phyloP scores from a whole-genome alignment of 228 moss, liverwort and hornwort species.

The Sphagnum fallax region DNA sequence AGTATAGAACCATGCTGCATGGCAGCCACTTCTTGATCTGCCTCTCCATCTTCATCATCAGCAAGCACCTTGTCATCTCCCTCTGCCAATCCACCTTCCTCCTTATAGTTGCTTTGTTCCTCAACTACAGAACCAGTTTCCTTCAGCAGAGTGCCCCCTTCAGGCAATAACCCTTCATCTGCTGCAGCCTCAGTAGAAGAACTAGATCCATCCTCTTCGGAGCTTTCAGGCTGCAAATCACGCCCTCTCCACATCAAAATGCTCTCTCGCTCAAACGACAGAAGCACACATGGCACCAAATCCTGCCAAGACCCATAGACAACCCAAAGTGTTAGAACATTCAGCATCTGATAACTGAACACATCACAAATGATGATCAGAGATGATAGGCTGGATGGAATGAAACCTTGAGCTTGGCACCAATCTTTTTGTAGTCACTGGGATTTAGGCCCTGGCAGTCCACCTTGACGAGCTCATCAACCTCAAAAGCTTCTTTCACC shows the following conservation, averaged over 20 bases:
- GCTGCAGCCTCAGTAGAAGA: constrained; percentile 15
- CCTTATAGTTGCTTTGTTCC: background rate
- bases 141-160: constrained; percentile 14
- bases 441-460: constrained; percentile 50
- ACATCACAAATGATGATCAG: too few species aligned
- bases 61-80: background rate
- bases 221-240: constrained; percentile 8
- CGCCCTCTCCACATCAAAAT: constrained; percentile 63
- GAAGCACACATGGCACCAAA: constrained; percentile 53
- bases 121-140: background rate
- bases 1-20: too few species aligned
- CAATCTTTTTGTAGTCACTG: constrained; percentile 59
- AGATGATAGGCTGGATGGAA: background rate
- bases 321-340: background rate
- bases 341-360: background rate
- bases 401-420: constrained; percentile 54
- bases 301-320: constrained; percentile 21
- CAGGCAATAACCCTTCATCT: constrained; percentile 31
- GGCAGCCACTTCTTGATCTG: background rate
- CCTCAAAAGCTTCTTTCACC: constrained; percentile 40
- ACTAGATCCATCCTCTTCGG: constrained; percentile 18
- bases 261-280: constrained; percentile 55
- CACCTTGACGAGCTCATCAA: constrained; percentile 55
- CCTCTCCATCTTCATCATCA: background rate
- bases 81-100: background rate